Conservation (phyloP, 208 protist species). For the Leishmania mexicana region DNA sequence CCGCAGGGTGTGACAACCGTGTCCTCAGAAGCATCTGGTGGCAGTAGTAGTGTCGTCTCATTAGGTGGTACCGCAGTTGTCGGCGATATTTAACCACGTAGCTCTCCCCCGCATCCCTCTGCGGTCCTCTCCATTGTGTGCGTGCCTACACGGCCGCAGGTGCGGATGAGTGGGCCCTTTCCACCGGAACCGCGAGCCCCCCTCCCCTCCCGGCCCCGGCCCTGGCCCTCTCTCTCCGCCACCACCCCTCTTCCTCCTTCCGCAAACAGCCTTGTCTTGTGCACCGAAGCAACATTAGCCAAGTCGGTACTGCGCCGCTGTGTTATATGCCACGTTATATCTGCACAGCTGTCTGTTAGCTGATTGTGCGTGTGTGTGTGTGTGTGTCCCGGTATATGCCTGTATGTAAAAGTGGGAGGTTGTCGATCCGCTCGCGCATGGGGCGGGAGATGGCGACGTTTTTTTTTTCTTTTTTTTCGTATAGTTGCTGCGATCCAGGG, state of each 20-base stretch:
- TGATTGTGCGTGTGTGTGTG: background rate
- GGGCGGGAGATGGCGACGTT: background rate
- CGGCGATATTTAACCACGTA: slow-evolving; percentile 9
- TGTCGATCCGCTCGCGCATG: background rate
- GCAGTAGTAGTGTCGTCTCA: background rate
- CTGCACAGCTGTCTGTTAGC: background rate
- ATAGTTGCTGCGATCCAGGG: background rate
- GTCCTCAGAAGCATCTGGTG: background rate
- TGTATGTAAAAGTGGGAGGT: background rate
- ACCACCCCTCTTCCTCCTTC: background rate
- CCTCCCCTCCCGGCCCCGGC: background rate
- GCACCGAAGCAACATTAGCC: background rate
- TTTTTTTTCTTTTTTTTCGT: background rate
- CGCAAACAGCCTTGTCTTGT: background rate
- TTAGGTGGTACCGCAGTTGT: background rate
- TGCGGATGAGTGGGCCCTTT: background rate
- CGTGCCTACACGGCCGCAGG: background rate
- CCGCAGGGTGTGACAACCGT: background rate
- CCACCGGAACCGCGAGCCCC: background rate
- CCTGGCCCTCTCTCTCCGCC: background rate
- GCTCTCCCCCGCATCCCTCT: background rate
- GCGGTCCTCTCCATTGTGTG: background rate
- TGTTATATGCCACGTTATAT: background rate
- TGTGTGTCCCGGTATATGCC: background rate
- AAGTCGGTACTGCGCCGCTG: background rate